Evolutionary conservation across 768 basidiomycete species (phyloP), one percentile per base, ranked within the genome.

Genomic region (Antrodiella citrinella): DNA sequence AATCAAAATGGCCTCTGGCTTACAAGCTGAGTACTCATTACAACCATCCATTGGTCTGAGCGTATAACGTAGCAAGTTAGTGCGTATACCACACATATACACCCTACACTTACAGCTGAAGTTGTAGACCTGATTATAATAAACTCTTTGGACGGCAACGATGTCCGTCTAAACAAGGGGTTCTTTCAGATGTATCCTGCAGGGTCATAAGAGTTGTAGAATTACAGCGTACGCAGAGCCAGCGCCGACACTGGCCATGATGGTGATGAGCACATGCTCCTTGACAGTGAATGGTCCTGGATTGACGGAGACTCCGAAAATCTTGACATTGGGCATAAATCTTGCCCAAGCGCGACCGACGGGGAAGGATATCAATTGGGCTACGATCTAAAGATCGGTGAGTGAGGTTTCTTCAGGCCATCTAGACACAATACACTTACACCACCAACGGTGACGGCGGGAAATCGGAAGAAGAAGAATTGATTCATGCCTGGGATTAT

Each of bases 261-360:
- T 68, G 19, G 70, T 72, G 55, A 75, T 71, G 15, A 76, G 55
- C 46, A 69, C 67, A 43, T 67, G 65, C 47, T 67, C 65, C 61
- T 88, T 89, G 62, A 87, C 78, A 2, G 76, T 75, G 66, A 89
- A 89, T 1, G 78, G 83, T 22, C 87, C 87, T 0, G 86, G 86
- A 62, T 89, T 89, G 39, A 89, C 59, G 3, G 75, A 67, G 44
- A 82, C 53, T 9, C 83, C 83, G 39, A 83, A 77, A 50, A 85
- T 71, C 38, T 64, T 73, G 60, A 72, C 69, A 50, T 72, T 71
- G 12, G 84, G 84, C 22, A 84, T 45, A 50, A 69, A 67, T 5
- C 71, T 66, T 0, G 80, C 79, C 65, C 77, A 79, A 1, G 74
- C 64, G 38, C 74, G 70, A 35, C 86, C 86, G 23, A 87, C 59